Evolutionary conservation across 345 rosid species (phyloP).

Genomic region (Pelargonium nanum): DNA sequence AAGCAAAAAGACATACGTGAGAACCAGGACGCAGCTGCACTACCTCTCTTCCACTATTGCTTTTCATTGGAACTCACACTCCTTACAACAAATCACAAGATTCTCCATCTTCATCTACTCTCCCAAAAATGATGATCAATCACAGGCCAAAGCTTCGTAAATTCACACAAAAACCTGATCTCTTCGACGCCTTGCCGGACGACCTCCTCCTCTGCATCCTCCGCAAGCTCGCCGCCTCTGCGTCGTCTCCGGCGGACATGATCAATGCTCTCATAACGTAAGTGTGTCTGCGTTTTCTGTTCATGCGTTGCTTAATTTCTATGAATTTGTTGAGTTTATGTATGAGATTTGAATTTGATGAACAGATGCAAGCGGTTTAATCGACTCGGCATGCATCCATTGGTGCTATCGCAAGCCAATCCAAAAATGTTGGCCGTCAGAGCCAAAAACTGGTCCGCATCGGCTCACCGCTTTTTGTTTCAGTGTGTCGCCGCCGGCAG

Average conservation of each 20-base stretch:
- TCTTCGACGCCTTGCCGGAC: conserved; percentile 43
- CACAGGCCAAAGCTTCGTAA: background rate
- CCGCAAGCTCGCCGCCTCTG: conserved; percentile 40
- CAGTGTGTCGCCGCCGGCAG: conserved; percentile 47
- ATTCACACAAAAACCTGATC: conserved; percentile 9
- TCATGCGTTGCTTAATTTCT: background rate
- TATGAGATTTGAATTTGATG: background rate
- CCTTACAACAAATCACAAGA: background rate
- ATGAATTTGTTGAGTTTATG: background rate
- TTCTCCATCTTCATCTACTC: conserved; percentile 3
- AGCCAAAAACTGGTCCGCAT: conserved; percentile 45
- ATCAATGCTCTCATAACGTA: conserved; percentile 37
- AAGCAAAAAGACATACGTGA: too few species aligned
- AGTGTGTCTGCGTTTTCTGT: conserved; percentile 2
- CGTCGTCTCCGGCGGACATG: conserved; percentile 50
- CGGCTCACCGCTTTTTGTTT: conserved; percentile 43
- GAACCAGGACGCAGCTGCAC: too few species aligned
- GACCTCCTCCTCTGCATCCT: conserved; percentile 48
- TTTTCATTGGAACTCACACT: conserved; percentile 1
- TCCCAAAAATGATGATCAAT: background rate
- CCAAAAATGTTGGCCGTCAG: conserved; percentile 29
- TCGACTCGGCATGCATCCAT: conserved; percentile 24
- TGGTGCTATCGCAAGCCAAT: conserved; percentile 39
- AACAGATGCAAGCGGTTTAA: conserved; percentile 45
- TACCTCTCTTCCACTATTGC: too few species aligned